Conservation (phyloP, 805 yeast species). For the Tetrapisispora iriomotensis region DNA sequence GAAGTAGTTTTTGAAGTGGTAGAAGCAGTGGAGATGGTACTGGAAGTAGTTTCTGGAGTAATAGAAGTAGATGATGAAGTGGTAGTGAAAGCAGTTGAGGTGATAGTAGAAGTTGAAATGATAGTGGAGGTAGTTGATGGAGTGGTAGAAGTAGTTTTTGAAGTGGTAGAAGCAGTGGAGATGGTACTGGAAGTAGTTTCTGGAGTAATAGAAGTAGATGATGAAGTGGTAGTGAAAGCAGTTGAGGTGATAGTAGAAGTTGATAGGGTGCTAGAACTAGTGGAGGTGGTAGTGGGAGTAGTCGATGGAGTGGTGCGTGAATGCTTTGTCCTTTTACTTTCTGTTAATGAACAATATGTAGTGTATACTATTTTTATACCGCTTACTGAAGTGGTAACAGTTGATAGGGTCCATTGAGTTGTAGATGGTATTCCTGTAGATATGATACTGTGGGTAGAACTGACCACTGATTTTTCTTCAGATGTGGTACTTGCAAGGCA, state of each 20-base stretch:
- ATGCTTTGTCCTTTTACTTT: neutral
- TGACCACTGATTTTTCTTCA: too few relatives aligned
- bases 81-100: neutral
- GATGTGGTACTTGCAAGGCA: too few relatives aligned
- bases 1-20: neutral
- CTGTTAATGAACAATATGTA: conserved; percentile 8
- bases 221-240: neutral
- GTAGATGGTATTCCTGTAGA: too few relatives aligned
- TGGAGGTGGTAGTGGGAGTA: conserved; percentile 1
- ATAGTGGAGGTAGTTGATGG: neutral
- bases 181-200: neutral
- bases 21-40: neutral
- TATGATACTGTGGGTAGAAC: too few relatives aligned
- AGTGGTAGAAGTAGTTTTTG: neutral
- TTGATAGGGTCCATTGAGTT: neutral
- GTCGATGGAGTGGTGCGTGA: neutral
- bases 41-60: neutral
- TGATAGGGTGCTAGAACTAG: neutral
- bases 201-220: neutral
- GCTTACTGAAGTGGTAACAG: conserved; percentile 3
- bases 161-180: neutral
- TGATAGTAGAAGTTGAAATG: neutral
- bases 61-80: conserved; percentile 10
- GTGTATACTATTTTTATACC: conserved; percentile 6
- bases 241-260: neutral